These are phyloP conservation scores for Antitrichia curtipendula DNA, from an alignment of 225 moss, liverwort and hornwort species.

Conservation along the genomic window DNA sequence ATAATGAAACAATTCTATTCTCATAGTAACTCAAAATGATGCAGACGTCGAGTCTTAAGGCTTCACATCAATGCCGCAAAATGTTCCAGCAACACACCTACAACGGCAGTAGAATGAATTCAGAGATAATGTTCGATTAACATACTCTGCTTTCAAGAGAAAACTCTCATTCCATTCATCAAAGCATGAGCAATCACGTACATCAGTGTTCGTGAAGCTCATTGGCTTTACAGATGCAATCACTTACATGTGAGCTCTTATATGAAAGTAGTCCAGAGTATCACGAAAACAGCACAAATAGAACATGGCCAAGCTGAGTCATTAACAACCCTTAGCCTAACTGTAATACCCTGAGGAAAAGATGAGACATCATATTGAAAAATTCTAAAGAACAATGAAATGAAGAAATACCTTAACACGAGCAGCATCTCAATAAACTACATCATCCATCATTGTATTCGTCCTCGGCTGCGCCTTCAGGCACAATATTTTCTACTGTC, in stretches of 20 bases:
- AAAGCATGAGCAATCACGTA: background rate
- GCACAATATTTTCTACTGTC: background rate
- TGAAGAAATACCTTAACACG: background rate
- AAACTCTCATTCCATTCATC: background rate
- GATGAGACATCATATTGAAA: background rate
- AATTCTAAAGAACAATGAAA: background rate
- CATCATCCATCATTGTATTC: background rate
- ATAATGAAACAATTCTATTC: background rate
- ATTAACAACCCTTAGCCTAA: background rate
- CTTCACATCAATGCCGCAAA: background rate
- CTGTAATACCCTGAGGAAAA: background rate
- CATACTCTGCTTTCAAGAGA: background rate
- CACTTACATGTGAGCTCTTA: background rate
- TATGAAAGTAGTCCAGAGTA: background rate
- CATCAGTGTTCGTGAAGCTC: background rate
- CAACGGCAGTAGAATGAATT: background rate
- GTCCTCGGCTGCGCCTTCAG: background rate
- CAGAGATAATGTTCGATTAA: background rate
- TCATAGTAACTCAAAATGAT: conserved; percentile 1
- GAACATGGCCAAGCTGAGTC: background rate
- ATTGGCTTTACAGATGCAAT: background rate
- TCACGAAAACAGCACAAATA: background rate
- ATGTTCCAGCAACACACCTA: background rate
- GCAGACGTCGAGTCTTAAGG: background rate
- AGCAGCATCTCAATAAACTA: background rate